These are phyloP conservation scores for Quercus engelmannii DNA, from an alignment of 306 rosid species.

Conservation along the genomic window DNA sequence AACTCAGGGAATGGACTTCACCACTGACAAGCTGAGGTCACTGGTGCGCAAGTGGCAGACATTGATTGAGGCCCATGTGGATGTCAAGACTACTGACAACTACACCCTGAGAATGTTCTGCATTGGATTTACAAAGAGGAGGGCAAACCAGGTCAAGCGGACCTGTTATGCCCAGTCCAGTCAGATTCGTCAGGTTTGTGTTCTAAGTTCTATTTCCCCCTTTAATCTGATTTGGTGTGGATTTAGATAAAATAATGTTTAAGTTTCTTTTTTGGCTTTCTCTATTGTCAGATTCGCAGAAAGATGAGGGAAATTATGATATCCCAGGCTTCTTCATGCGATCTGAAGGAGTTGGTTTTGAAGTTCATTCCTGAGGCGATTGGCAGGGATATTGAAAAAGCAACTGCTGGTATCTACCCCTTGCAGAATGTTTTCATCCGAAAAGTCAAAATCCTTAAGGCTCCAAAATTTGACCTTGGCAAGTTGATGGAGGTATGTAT, in stretches of 20 bases:
- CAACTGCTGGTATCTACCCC: conserved; percentile 72
- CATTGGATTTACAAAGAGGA: conserved; percentile 84
- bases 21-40: conserved; percentile 88
- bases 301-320: conserved; percentile 91
- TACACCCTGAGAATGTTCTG: conserved; percentile 84
- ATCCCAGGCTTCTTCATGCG: conserved; percentile 74
- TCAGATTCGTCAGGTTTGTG: conserved; percentile 73
- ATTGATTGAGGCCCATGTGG: conserved; percentile 86
- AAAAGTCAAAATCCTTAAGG: conserved; percentile 87
- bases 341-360: conserved; percentile 79
- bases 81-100: conserved; percentile 84
- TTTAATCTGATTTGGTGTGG: not conserved
- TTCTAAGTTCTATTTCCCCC: not conserved
- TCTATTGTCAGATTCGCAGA: conserved; percentile 60
- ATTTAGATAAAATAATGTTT: not conserved
- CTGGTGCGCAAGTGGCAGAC: conserved; percentile 89
- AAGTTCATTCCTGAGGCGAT: conserved; percentile 86
- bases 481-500: conserved; percentile 82
- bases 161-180: conserved; percentile 92
- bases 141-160: conserved; percentile 80
- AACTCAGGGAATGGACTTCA: conserved; percentile 78
- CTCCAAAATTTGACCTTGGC: conserved; percentile 92
- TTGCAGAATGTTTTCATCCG: conserved; percentile 79
- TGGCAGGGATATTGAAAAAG: conserved; percentile 87
- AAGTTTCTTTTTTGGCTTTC: not conserved